Evolutionary conservation across 108 stramenopile genomes (phyloP), one percentile per base, ranked within the genome.

Genomic region (Skeletonema grethae): DNA sequence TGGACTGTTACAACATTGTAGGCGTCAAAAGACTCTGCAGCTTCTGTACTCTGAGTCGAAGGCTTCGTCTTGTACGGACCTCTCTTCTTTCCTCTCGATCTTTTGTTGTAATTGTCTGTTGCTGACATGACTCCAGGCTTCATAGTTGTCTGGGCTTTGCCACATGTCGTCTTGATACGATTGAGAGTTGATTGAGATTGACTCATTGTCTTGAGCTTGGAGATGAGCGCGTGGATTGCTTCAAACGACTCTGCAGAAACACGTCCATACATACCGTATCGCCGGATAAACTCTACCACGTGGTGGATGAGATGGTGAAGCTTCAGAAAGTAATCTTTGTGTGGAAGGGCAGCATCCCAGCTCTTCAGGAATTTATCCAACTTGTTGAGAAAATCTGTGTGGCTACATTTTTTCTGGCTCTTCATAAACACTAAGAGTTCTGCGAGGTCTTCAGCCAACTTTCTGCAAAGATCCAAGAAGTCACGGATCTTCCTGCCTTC

Each of bases 321-420:
- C 6, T 61, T 61, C 11, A 61, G 31, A 15, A 61, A 61, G 31
- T 61, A 61, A 2, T 61, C 34, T 10, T 61, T 30, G n/a, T 61
- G 30, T 1, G 58, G 61, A 61, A 61, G 2, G 11, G 61, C 61
- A 2, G 0, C 35, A 34, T 61, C 61, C 61, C 61, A 61, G 1
- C 25, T 29, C 28, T 9, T 16, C 2, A 61, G 8, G 61, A 61
- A 34, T 34, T 10, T n/a, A 32, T 61, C 61, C 8, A 61, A n/a
- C 1, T 15, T 8, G 1, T 61, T 12, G 1, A 61, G 30, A n/a
- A 61, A 61, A n/a, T 61, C n/a, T 0, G 6, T 61, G 9, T 36
- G 8, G 35, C 36, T n/a, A 12, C 30, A 29, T 34, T 61, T 61
- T 4, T n/a, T 45, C 10, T 45, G 43, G 15, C 43, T 45, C 43